Evolutionary conservation across 1,284 basidiomycete genomes (phyloP).

Genomic region (Cystodermella granulosa): DNA sequence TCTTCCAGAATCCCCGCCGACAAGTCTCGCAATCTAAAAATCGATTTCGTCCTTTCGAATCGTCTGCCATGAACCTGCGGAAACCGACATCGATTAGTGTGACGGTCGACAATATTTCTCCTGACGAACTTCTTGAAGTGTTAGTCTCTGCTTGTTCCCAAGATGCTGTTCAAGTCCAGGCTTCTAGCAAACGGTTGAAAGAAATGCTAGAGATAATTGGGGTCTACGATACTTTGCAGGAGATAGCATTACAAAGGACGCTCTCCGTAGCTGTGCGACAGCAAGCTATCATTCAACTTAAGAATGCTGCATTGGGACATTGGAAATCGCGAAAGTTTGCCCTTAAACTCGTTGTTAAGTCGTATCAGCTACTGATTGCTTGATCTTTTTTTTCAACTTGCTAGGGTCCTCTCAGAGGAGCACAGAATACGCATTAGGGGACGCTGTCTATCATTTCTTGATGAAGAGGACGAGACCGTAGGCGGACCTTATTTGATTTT

Average conservation of each 20-base stretch:
- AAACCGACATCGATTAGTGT: constrained; percentile 29
- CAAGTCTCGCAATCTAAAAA: not conserved
- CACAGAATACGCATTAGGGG: constrained; percentile 56
- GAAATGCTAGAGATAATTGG: constrained; percentile 62
- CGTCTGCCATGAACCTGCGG: not conserved
- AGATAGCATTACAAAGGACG: constrained; percentile 58
- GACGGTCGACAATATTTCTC: constrained; percentile 43
- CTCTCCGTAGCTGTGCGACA: constrained; percentile 63
- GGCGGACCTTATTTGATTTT: constrained; percentile 11
- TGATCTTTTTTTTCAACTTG: too few relatives aligned
- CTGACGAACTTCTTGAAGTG: constrained; percentile 61
- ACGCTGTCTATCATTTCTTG: constrained; percentile 58
- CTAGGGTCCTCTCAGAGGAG: constrained; percentile 61
- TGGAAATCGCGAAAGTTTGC: constrained; percentile 70
- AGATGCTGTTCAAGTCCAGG: constrained; percentile 54
- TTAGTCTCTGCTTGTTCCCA: constrained; percentile 66
- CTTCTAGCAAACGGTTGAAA: constrained; percentile 60
- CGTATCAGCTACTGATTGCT: not conserved
- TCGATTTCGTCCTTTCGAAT: not conserved
- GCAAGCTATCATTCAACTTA: constrained; percentile 77
- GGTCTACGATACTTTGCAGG: constrained; percentile 63
- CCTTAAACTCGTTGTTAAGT: not conserved
- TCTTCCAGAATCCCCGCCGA: too few relatives aligned
- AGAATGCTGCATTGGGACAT: constrained; percentile 61
- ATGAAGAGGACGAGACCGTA: constrained; percentile 71